These are phyloP conservation scores for Saccharomycopsis sp. DNA, from an alignment of 805 yeast genomes.

Conservation along the genomic window DNA sequence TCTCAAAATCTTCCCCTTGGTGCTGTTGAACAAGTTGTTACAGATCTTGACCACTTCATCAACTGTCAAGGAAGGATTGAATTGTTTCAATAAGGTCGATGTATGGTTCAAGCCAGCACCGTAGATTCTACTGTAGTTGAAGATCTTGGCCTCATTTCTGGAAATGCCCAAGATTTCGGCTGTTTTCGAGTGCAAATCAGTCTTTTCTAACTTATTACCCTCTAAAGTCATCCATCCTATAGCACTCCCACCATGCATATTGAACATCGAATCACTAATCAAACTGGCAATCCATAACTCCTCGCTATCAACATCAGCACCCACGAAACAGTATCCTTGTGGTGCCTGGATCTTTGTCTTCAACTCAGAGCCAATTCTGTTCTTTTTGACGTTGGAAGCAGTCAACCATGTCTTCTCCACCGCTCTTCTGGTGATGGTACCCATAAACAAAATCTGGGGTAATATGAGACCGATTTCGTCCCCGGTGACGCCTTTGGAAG, in stretches of 20 bases:
- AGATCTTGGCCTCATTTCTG: constrained; percentile 87
- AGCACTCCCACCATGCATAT: constrained; percentile 91
- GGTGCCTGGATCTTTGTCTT: constrained; percentile 87
- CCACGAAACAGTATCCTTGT: constrained; percentile 81
- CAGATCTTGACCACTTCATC: constrained; percentile 63
- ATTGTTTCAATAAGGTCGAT: constrained; percentile 70
- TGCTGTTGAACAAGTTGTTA: constrained; percentile 59
- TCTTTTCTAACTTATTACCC: constrained; percentile 85
- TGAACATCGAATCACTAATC: constrained; percentile 85
- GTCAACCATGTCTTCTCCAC: constrained; percentile 98
- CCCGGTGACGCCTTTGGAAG: constrained; percentile 12
- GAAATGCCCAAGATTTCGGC: constrained; percentile 84
- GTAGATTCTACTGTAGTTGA: constrained; percentile 94
- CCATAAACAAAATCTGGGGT: constrained; percentile 87
- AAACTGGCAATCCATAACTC: constrained; percentile 97
- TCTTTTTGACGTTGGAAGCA: constrained; percentile 85
- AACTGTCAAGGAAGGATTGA: constrained; percentile 65
- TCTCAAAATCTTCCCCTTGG: constrained; percentile 57
- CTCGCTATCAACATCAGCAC: constrained; percentile 98
- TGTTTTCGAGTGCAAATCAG: constrained; percentile 92
- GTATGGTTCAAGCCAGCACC: constrained; percentile 97
- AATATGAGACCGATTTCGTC: constrained; percentile 61
- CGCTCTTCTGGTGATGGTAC: constrained; percentile 92
- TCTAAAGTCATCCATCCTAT: constrained; percentile 99
- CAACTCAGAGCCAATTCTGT: constrained; percentile 86